These are phyloP conservation scores for Arbutus unedo DNA, from an alignment of 148 eudicot genomes.

Conservation along the genomic window DNA sequence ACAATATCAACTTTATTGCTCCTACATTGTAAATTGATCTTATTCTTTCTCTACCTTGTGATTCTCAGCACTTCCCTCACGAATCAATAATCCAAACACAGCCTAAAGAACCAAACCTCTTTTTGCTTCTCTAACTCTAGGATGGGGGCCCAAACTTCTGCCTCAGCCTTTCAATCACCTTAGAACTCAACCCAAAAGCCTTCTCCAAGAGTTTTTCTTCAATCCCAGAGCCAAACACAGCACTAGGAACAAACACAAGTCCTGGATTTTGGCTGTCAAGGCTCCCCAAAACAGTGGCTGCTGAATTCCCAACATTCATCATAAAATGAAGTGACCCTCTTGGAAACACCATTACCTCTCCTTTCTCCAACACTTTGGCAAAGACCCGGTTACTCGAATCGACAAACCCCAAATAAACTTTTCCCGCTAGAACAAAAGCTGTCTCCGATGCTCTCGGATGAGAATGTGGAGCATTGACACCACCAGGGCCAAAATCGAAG, in stretches of 20 bases:
- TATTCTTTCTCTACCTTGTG: not conserved
- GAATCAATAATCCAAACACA: not conserved
- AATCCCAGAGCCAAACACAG: constrained; percentile 60
- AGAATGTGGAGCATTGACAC: constrained; percentile 66
- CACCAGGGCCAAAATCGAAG: constrained; percentile 60
- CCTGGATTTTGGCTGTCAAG: constrained; percentile 92
- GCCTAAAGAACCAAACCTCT: not conserved
- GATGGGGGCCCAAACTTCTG: constrained; percentile 36
- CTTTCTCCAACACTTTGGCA: constrained; percentile 69
- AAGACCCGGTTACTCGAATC: constrained; percentile 60
- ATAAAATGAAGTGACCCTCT: constrained; percentile 75
- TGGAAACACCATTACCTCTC: constrained; percentile 91
- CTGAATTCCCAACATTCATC: constrained; percentile 64
- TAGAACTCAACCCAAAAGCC: constrained; percentile 69
- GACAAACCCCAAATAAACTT: constrained; percentile 66
- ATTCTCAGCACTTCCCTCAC: not conserved
- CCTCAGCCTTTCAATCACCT: constrained; percentile 47
- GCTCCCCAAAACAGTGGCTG: constrained; percentile 65
- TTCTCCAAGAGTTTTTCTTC: constrained; percentile 62
- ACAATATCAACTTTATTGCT: not conserved
- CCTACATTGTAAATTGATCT: not conserved
- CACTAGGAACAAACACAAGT: constrained; percentile 48
- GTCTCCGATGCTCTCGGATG: constrained; percentile 87
- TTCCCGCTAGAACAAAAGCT: constrained; percentile 64
- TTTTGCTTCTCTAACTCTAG: not conserved